These are phyloP conservation scores for Gnaphalium uliginosum DNA, from an alignment of 129 eudicot species.

Conservation along the genomic window DNA sequence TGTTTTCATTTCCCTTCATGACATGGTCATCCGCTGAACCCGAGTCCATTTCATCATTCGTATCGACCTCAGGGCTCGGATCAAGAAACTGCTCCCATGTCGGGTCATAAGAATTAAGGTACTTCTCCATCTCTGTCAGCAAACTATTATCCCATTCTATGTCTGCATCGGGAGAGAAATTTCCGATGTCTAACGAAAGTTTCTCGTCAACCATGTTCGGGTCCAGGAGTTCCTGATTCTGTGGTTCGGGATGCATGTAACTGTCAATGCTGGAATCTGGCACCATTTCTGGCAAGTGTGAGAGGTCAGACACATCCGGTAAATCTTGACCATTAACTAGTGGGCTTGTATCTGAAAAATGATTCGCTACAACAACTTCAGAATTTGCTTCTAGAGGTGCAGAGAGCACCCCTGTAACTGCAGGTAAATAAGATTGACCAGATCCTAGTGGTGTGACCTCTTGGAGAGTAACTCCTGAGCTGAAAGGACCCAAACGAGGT, in stretches of 20 bases:
- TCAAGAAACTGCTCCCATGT: constrained; percentile 70
- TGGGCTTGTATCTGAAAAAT: constrained; percentile 39
- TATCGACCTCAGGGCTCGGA: constrained; percentile 40
- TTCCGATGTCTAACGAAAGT: constrained; percentile 46
- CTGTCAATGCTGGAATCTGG: constrained; percentile 40
- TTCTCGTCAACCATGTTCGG: constrained; percentile 36
- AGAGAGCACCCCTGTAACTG: constrained; percentile 38
- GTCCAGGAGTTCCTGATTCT: constrained; percentile 41
- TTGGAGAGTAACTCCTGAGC: constrained; percentile 75
- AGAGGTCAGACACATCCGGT: constrained; percentile 52
- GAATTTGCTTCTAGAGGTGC: constrained; percentile 40
- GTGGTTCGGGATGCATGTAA: constrained; percentile 41
- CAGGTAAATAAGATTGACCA: constrained; percentile 31
- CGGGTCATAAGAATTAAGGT: constrained; percentile 53
- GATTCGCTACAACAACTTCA: constrained; percentile 38
- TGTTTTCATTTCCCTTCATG: constrained; percentile 37
- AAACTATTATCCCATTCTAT: constrained; percentile 65
- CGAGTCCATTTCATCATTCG: constrained; percentile 53
- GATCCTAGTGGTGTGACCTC: constrained; percentile 53
- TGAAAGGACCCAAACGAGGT: constrained; percentile 39
- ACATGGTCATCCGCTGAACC: constrained; percentile 34
- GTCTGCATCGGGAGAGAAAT: constrained; percentile 55
- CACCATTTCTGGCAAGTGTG: constrained; percentile 43
- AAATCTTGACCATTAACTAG: constrained; percentile 38
- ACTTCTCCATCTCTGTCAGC: constrained; percentile 57